Conservation (phyloP, 2,329 filamentous ascomycete species). For the Cladophialophora psammophila region DNA sequence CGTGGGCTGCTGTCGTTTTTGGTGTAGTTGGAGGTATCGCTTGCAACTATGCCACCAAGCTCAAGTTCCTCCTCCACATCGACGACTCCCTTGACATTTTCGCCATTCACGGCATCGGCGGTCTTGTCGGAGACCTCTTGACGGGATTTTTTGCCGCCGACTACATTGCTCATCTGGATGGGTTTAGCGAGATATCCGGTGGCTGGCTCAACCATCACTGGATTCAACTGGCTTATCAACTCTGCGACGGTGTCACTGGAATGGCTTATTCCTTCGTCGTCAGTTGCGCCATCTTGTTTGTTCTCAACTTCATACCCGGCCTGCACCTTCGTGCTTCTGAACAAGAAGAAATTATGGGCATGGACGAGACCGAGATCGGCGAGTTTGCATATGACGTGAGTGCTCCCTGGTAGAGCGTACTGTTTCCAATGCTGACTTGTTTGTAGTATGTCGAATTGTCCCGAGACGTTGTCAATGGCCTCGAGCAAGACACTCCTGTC, state of each 20-base stretch:
- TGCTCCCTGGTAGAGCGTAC: slow-evolving; percentile 31
- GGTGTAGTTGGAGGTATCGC: slow-evolving; percentile 60
- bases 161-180: slow-evolving; percentile 61
- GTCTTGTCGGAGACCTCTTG: slow-evolving; percentile 63
- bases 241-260: slow-evolving; percentile 64
- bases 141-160: slow-evolving; percentile 65
- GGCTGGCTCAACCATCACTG: slow-evolving; percentile 62
- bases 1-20: slow-evolving; percentile 64
- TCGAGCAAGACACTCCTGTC: slow-evolving; percentile 37
- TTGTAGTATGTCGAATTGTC: slow-evolving; percentile 81
- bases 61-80: slow-evolving; percentile 61
- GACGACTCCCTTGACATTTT: slow-evolving; percentile 69
- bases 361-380: slow-evolving; percentile 83
- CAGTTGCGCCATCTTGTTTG: slow-evolving; percentile 60
- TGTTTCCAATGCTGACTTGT: slow-evolving; percentile 22
- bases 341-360: slow-evolving; percentile 62
- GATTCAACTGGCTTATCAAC: slow-evolving; percentile 64
- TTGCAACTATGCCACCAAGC: slow-evolving; percentile 57
- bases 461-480: slow-evolving; percentile 67
- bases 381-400: slow-evolving; percentile 71
- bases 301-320: slow-evolving; percentile 66
- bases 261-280: slow-evolving; percentile 63
- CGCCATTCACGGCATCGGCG: slow-evolving; percentile 67
- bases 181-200: slow-evolving; percentile 63
- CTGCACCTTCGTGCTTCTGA: slow-evolving; percentile 63